These are phyloP conservation scores for Coniochaeta sp. DNA, from an alignment of 2,329 filamentous ascomycete genomes.

Conservation along the genomic window DNA sequence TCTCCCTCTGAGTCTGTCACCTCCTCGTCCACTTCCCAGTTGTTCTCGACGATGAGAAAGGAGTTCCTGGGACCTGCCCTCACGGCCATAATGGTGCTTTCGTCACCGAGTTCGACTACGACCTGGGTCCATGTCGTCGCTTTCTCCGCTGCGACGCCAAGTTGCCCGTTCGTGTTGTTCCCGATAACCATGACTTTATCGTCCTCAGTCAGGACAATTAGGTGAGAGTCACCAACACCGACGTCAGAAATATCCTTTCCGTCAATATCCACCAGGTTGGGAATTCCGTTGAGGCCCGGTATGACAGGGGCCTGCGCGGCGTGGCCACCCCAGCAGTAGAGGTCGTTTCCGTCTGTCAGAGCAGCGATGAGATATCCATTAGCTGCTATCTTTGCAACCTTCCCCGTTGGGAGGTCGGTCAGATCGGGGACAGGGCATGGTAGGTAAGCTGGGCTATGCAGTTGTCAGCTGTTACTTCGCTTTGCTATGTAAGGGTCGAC, in stretches of 20 bases:
- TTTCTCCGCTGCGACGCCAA: conserved; percentile 33
- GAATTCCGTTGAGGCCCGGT: conserved; percentile 15
- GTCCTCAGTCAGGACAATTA: conserved; percentile 44
- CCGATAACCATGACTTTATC: conserved; percentile 48
- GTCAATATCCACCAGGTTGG: conserved; percentile 36
- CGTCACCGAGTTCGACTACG: conserved; percentile 16
- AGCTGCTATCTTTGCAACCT: conserved; percentile 44
- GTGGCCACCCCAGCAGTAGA: conserved; percentile 53
- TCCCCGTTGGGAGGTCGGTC: conserved; percentile 38
- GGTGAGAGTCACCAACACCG: conserved; percentile 49
- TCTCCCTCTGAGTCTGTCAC: not conserved
- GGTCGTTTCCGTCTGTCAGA: conserved; percentile 45
- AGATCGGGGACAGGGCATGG: conserved; percentile 42
- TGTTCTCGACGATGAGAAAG: conserved; percentile 32
- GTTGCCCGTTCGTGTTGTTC: conserved; percentile 49
- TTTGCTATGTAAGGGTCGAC: not conserved
- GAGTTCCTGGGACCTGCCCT: conserved; percentile 40
- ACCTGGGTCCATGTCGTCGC: conserved; percentile 27
- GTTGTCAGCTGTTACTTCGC: not conserved
- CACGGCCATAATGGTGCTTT: conserved; percentile 29
- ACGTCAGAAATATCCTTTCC: conserved; percentile 48
- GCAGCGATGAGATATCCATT: conserved; percentile 52
- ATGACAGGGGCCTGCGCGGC: conserved; percentile 13
- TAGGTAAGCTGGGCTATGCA: conserved; percentile 31
- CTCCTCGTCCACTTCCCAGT: not conserved